Evolutionary conservation across 2,329 filamentous ascomycete genomes (phyloP).

Genomic region (Metarhizium album): DNA sequence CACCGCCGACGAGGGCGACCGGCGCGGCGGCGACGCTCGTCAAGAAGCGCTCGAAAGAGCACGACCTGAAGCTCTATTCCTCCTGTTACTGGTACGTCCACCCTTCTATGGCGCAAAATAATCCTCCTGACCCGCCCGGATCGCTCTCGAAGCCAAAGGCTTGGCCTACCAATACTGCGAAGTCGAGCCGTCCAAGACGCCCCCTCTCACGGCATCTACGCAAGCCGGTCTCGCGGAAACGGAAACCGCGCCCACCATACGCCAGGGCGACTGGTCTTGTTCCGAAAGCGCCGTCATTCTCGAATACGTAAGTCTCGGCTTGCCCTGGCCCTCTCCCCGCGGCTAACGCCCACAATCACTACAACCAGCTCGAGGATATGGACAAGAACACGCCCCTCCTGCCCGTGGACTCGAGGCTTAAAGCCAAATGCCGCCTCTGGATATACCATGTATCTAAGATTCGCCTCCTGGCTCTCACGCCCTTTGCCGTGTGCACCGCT

Average conservation of each 20-base stretch:
- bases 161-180: slow-evolving; percentile 80
- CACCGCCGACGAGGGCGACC: slow-evolving; percentile 60
- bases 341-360: no score
- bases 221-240: slow-evolving; percentile 67
- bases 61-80: slow-evolving; percentile 66
- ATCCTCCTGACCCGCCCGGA: slow-evolving; percentile 83
- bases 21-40: slow-evolving; percentile 60
- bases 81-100: slow-evolving; percentile 66
- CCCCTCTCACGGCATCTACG: slow-evolving; percentile 42
- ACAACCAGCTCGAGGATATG: slow-evolving; percentile 56
- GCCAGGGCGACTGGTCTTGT: slow-evolving; percentile 71
- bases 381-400: slow-evolving; percentile 49
- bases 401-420: slow-evolving; percentile 52
- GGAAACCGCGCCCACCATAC: slow-evolving; percentile 66
- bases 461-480: neutral
- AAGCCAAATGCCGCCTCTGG: slow-evolving; percentile 71
- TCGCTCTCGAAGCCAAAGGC: slow-evolving; percentile 70
- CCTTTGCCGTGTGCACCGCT: neutral
- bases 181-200: slow-evolving; percentile 69
- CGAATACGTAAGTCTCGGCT: slow-evolving; percentile 56
- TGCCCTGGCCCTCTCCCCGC: neutral
- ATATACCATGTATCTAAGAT: slow-evolving; percentile 58
- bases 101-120: slow-evolving; percentile 1
- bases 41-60: slow-evolving; percentile 57
- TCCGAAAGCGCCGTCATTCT: slow-evolving; percentile 74